A percentile compares a stretch with the other conserved stretches of the same genome.
Conservation (phyloP, 2,329 filamentous ascomycete species). For the Colletotrichum sp. region DNA sequence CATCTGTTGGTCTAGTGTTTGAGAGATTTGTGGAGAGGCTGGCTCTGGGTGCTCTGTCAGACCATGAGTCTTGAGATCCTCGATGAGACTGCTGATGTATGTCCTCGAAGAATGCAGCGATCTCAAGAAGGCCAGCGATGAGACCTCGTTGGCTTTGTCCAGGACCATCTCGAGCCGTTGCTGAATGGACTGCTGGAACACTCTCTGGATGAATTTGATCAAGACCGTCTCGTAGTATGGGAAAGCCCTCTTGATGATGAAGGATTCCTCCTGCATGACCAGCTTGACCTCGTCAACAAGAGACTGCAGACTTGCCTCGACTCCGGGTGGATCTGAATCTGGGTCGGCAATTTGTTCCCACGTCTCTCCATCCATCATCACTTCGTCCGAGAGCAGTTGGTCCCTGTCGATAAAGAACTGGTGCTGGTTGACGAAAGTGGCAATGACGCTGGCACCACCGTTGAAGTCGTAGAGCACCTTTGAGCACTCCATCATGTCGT, state of each 20-base stretch:
- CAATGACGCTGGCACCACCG: constrained; percentile 93
- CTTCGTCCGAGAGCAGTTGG: constrained; percentile 87
- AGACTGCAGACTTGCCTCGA: constrained; percentile 91
- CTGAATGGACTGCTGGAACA: constrained; percentile 98
- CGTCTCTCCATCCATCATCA: constrained; percentile 73
- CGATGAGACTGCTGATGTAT: constrained; percentile 86
- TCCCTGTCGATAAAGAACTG: constrained; percentile 98
- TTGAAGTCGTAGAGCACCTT: constrained; percentile 95
- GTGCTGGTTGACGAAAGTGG: constrained; percentile 96
- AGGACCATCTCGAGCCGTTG: constrained; percentile 94
- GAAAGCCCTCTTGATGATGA: constrained; percentile 95
- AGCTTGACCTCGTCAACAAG: constrained; percentile 93
- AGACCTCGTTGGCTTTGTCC: constrained; percentile 91
- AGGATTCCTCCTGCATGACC: constrained; percentile 95
- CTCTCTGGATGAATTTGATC: constrained; percentile 89
- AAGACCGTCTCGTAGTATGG: constrained; percentile 96
- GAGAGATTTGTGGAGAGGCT: constrained; percentile 83
- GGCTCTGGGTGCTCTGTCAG: constrained; percentile 94
- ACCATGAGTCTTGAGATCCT: constrained; percentile 93
- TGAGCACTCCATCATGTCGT: constrained; percentile 97
- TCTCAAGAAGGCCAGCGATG: constrained; percentile 88
- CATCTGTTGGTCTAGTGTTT: constrained; percentile 74
- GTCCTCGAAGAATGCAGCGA: constrained; percentile 89
- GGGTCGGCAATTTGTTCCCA: constrained; percentile 96
- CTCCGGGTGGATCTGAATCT: constrained; percentile 86